Evolutionary conservation across 768 basidiomycete species (phyloP), one percentile per base, ranked within the genome.

Genomic region (Amanita rimosa): DNA sequence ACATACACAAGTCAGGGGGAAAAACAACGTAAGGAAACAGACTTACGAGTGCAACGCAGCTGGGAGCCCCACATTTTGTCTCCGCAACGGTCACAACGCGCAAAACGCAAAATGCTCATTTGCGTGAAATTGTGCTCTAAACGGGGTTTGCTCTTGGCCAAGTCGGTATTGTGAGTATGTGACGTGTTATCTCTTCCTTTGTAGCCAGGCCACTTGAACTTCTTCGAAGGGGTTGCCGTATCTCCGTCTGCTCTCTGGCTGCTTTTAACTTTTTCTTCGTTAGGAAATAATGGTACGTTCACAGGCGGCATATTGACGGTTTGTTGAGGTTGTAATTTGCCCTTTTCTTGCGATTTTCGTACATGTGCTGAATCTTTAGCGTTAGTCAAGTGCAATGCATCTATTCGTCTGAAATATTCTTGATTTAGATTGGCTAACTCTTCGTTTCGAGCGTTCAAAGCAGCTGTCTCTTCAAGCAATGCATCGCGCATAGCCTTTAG

Each of bases 41-140:
- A 72, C 90, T 61, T 60, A 92, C 95, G 73, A 55, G 83, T 77
- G 61, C 96, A 99, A 27, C 89, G 83, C 46, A 89, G 72, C 60
- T 94, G 92, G n/a, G 93, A 79, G 6, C 95, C 95, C 93, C 94
- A 99, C 82, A 98, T 82, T 71, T 98, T 99, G 61, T 98, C 96
- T 29, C 83, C 84, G 60, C 96, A 99, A 48, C 94, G 85, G 58
- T 98, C 96, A 60, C 96, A 99, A 36, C 89, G 77, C 24, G 89
- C 83, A 50, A 96, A 87, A 33, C 94, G 79, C 50, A 98, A 69
- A 24, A 93, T 78, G 57, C 83, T 95, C 54, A 89, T 70, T 54
- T 87, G 91, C 59, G 91, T 87, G 73, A 98, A 98, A 53, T 74
- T 76, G 62, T 99, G 96, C 49, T 87, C 83, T 31, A 73, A 55